Conservation (phyloP, 768 basidiomycete species). For the Tubosaeta sp. region DNA sequence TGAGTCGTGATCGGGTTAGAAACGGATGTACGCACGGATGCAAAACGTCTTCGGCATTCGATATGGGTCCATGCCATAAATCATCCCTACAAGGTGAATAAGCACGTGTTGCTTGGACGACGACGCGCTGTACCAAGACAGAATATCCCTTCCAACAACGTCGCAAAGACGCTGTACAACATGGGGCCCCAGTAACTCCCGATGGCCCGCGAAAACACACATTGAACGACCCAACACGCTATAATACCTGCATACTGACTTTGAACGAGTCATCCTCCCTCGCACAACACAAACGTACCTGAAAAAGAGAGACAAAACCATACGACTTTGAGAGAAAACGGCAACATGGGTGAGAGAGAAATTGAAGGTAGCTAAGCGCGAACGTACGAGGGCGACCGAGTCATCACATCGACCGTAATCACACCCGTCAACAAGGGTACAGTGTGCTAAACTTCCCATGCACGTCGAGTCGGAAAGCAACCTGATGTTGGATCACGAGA, state of each 20-base stretch:
- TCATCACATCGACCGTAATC: not conserved
- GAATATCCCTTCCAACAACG: constrained; percentile 52
- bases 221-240: constrained; percentile 46
- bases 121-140: constrained; percentile 46
- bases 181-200: constrained; percentile 46
- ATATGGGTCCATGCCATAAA: constrained; percentile 59
- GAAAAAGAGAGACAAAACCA: constrained; percentile 58
- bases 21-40: constrained; percentile 35
- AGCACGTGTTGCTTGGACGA: not conserved
- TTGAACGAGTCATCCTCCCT: not conserved
- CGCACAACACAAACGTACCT: constrained; percentile 34
- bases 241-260: constrained; percentile 41
- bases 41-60: constrained; percentile 59
- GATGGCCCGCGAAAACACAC: constrained; percentile 41
- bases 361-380: not conserved
- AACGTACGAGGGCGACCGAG: not conserved
- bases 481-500: not conserved
- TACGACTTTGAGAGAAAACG: constrained; percentile 49
- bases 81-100: constrained; percentile 42
- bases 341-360: constrained; percentile 39
- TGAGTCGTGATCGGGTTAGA: constrained; percentile 3
- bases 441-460: constrained; percentile 6
- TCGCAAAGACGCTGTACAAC: constrained; percentile 46
- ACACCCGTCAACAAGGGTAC: not conserved
- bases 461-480: not conserved